Evolutionary conservation across 306 rosid species (phyloP).

Genomic region (Cucurbita pepo): DNA sequence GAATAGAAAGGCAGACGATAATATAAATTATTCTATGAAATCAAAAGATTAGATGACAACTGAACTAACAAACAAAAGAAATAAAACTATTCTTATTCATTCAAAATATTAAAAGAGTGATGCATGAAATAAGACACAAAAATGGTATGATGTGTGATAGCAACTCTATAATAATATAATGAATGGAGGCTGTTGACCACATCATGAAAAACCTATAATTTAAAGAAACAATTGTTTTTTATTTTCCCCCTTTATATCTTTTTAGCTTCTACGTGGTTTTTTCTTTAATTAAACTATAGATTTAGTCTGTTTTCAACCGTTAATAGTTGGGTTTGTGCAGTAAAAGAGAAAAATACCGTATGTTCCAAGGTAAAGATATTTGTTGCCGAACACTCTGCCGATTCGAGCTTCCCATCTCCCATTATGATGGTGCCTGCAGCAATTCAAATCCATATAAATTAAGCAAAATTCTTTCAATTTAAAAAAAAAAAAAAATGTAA

Average conservation of each 20-base stretch:
- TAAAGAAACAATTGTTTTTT: background rate
- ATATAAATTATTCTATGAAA: background rate
- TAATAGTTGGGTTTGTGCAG: background rate
- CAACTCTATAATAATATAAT: background rate
- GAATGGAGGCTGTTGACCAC: background rate
- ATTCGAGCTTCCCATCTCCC: conserved; percentile 50
- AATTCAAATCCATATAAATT: background rate
- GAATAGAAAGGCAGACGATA: background rate
- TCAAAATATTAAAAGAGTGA: background rate
- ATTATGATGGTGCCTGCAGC: conserved; percentile 38
- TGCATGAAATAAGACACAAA: background rate
- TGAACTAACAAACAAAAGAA: background rate
- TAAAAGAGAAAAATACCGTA: conserved; percentile 16
- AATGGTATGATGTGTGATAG: background rate
- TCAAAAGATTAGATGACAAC: background rate
- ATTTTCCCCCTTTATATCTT: too few species aligned
- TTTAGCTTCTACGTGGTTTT: too few species aligned
- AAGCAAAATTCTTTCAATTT: background rate
- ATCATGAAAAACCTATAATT: too few species aligned
- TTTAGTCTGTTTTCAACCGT: too few species aligned
- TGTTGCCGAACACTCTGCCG: conserved; percentile 34
- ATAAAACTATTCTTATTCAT: background rate
- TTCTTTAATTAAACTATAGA: too few species aligned
- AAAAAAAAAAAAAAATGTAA: background rate
- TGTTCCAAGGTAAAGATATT: conserved; percentile 41